Evolutionary conservation across 441 rosid species (phyloP).

Genomic region (Jatropha podagrica): DNA sequence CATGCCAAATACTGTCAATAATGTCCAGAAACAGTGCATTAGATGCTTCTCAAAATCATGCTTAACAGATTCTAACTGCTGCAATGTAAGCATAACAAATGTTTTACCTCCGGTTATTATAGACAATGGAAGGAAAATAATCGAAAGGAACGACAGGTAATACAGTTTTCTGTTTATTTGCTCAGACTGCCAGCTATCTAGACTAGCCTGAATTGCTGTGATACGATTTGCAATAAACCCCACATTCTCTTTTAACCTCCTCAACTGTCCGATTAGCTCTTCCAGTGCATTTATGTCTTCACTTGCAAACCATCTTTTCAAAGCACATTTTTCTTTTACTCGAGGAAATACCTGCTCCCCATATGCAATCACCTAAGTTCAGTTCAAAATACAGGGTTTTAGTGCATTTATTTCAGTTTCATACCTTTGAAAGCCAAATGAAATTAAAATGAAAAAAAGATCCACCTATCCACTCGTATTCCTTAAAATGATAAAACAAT

Average conservation of each 20-base stretch:
- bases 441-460: background rate
- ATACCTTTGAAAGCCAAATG: background rate
- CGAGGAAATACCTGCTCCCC: constrained; percentile 98
- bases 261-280: constrained; percentile 75
- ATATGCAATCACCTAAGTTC: constrained; percentile 76
- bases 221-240: constrained; percentile 92
- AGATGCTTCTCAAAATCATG: background rate
- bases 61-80: background rate
- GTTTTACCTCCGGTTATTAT: constrained; percentile 88
- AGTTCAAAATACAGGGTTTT: constrained; percentile 13
- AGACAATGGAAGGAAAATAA: constrained; percentile 86
- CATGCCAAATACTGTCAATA: constrained; percentile 83
- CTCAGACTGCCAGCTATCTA: constrained; percentile 94
- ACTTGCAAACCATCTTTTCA: constrained; percentile 67
- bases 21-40: background rate
- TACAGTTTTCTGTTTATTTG: constrained; percentile 91
- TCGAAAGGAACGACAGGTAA: constrained; percentile 87
- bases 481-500: background rate
- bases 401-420: background rate
- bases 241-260: constrained; percentile 90
- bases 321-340: constrained; percentile 83
- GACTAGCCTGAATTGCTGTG: constrained; percentile 80
- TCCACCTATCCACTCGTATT: background rate
- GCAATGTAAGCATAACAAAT: background rate
- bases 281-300: constrained; percentile 70